A percentile compares a stretch with the other conserved stretches of the same genome.
These are phyloP conservation scores for Aspergillus wentii DNA, from an alignment of 495 filamentous ascomycete genomes.

Conservation along the genomic window DNA sequence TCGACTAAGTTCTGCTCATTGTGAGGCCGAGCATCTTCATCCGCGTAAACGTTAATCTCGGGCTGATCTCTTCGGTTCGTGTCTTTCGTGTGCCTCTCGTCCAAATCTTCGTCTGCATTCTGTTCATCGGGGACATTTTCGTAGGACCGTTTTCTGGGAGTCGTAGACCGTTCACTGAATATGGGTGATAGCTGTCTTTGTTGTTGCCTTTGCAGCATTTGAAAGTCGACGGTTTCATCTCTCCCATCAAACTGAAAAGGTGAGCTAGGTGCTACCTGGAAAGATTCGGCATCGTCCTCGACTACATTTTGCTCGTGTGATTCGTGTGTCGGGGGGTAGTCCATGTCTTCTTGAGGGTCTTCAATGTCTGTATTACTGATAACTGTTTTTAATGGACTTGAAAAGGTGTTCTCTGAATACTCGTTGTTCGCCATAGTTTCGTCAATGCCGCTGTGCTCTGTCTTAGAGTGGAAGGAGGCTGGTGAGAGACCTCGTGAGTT, in stretches of 20 bases:
- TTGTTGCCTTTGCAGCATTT: conserved; percentile 15
- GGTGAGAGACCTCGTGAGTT: conserved; percentile 37
- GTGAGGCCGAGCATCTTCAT: conserved; percentile 25
- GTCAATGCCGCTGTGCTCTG: conserved; percentile 8
- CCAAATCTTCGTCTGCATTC: conserved; percentile 15
- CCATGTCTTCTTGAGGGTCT: conserved; percentile 9
- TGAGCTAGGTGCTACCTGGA: conserved; percentile 26
- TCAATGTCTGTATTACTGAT: conserved; percentile 11
- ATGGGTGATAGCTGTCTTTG: conserved; percentile 14
- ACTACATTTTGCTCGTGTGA: conserved; percentile 7
- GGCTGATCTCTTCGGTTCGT: conserved; percentile 17
- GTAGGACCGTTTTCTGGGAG: conserved; percentile 35
- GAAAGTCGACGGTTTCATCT: conserved; percentile 31
- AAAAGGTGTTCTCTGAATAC: conserved; percentile 26
- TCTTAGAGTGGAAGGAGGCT: conserved; percentile 2
- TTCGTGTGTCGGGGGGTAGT: conserved; percentile 9
- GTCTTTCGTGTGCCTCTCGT: conserved; percentile 31
- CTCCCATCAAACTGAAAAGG: conserved; percentile 30
- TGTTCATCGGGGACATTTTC: conserved; percentile 30
- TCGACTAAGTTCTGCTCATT: conserved; percentile 19
- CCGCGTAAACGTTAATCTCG: conserved; percentile 24
- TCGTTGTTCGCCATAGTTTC: conserved; percentile 16
- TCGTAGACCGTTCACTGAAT: conserved; percentile 16
- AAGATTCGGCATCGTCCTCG: conserved; percentile 15
- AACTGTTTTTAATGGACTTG: conserved; percentile 27